Base-by-base conservation (phyloP, 2,329 filamentous ascomycete species). In the Trichocomaceae sp. region DNA sequence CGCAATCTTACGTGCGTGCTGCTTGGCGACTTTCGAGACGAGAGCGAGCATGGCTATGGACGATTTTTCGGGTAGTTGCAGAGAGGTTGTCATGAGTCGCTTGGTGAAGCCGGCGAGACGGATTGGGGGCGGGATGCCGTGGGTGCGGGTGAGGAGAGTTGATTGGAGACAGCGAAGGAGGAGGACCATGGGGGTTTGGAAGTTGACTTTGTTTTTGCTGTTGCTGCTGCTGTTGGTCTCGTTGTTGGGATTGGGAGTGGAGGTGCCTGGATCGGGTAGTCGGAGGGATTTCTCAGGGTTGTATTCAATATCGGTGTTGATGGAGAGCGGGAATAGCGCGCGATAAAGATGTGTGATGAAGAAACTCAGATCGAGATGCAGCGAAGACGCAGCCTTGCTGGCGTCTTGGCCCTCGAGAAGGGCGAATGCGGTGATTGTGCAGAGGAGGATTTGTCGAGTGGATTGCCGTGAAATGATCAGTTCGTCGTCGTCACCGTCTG, bases 391-490 rank as follows among this genome's bases (percentile, higher is more conserved):
- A 48, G 90, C 87, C 73, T 90, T 92, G 73, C 88, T 86, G 15
- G 85, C 90, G 65, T 96, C 92, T 75, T 99, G 93, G 48, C 93
- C 92, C 60, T 93, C 88, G 39, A 99, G 84, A 6, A 99, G 84
- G n/a, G 92, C 90, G 66, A 95, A 97, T 23, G 95, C 93, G 0
- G 93, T 99, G 64, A 95, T 90, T 56, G 91, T 95, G 75, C 92
- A 96, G 55, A 99, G 86, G 5, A 99, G 84, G 10, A 88, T 83
- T 72, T 97, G 91, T 60, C 93, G 86, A 23, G 86, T 90, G 10
- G 87, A 76, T 71, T 96, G 91, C 54, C 91, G 84, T 39, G 77
- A 68, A 12, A 77, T 68, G 1, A 70, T 71, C 15, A 75, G 76
- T n/a, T 22, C 51, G 17, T 37, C 51, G 29, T 53, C 50, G 8